These are phyloP conservation scores for Taphrina pruni DNA, from an alignment of 1,139 yeast genomes.

Conservation along the genomic window DNA sequence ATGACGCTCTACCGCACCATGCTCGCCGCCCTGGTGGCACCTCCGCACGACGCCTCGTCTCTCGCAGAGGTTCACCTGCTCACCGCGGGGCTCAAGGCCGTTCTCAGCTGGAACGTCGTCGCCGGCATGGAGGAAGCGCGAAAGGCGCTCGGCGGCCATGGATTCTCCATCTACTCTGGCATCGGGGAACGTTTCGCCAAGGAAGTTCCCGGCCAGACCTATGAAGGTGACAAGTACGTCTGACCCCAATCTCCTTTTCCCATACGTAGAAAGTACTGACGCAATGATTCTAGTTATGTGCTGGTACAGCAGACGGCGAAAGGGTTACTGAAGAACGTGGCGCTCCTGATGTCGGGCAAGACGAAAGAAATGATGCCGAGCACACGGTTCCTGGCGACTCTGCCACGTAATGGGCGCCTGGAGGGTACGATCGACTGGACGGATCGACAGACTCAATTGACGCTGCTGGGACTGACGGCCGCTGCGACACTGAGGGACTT, in stretches of 20 bases:
- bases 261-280: background rate
- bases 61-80: conserved; percentile 40
- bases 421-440: conserved; percentile 11
- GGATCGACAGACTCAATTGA: conserved; percentile 8
- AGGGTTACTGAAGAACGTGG: conserved; percentile 28
- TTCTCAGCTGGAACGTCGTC: conserved; percentile 36
- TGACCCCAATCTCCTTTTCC: background rate
- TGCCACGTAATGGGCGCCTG: background rate
- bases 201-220: conserved; percentile 39
- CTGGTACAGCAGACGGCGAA: conserved; percentile 40
- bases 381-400: conserved; percentile 26
- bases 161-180: conserved; percentile 37
- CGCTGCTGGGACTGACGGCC: conserved; percentile 5
- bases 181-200: conserved; percentile 39
- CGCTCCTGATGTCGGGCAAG: conserved; percentile 6
- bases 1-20: conserved; percentile 24
- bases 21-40: conserved; percentile 33
- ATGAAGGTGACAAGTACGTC: conserved; percentile 37
- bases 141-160: conserved; percentile 41
- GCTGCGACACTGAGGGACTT: conserved; percentile 24
- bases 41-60: conserved; percentile 37
- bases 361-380: conserved; percentile 9
- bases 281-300: conserved; percentile 16
- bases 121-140: conserved; percentile 36
- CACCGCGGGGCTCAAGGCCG: conserved; percentile 38